phyloP scores from a whole-genome alignment of 2,329 filamentous ascomycete species.

The Thielaviopsis musarum region DNA sequence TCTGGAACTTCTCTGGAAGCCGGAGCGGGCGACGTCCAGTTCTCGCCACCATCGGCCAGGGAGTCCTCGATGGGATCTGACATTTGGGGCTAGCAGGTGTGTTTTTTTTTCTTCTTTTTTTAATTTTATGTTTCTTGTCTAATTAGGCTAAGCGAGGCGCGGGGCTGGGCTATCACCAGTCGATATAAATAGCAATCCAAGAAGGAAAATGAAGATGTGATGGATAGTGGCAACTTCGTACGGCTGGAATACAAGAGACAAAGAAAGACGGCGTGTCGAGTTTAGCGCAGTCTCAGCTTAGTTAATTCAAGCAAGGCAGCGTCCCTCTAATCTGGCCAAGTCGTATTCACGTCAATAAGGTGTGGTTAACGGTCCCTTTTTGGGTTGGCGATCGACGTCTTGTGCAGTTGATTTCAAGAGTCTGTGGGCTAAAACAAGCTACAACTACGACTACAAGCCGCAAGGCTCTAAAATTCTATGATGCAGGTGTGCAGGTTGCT shows the following conservation, averaged over 20 bases:
- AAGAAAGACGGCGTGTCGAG: background rate
- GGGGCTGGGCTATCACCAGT: background rate
- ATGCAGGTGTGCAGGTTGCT: conserved; percentile 1
- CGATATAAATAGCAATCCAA: background rate
- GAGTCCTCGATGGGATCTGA: conserved; percentile 29
- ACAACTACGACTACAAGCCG: no score
- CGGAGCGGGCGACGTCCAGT: conserved; percentile 27
- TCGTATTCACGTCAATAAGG: background rate
- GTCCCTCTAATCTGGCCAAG: background rate
- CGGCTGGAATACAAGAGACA: background rate
- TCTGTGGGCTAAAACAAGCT: background rate
- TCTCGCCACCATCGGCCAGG: conserved; percentile 27
- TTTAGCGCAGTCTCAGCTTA: background rate
- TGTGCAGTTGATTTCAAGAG: background rate
- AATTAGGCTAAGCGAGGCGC: background rate
- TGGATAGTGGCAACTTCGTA: background rate
- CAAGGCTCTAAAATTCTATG: background rate
- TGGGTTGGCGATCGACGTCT: no score
- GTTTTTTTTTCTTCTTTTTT: background rate
- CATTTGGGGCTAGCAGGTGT: conserved; percentile 19
- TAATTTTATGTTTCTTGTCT: no score
- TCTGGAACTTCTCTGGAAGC: conserved; percentile 19
- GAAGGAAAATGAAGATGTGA: no score
- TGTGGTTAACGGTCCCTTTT: background rate
- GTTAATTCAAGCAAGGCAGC: background rate